Evolutionary conservation across 1,139 yeast genomes (phyloP).

Genomic region (Suhomyces terraborum): DNA sequence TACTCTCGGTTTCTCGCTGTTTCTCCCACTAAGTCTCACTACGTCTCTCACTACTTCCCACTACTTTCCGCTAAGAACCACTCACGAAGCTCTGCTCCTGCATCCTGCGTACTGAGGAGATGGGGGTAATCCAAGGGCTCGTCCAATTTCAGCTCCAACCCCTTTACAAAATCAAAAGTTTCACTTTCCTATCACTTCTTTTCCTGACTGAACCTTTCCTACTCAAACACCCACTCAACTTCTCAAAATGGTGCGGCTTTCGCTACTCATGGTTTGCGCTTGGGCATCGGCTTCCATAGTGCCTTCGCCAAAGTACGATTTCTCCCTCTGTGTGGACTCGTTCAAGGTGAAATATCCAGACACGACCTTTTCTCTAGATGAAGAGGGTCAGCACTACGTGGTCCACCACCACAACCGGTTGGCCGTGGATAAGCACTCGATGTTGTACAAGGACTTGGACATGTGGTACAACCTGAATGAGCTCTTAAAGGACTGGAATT

Average conservation of each 20-base stretch:
- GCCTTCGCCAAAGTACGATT: slow-evolving; percentile 5
- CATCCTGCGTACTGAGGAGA: too few species aligned
- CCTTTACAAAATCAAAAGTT: not conserved
- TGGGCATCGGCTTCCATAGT: not conserved
- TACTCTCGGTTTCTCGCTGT: too few species aligned
- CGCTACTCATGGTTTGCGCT: not conserved
- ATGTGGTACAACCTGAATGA: slow-evolving; percentile 11
- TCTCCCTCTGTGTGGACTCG: slow-evolving; percentile 5
- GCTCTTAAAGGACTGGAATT: slow-evolving; percentile 3
- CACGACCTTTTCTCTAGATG: slow-evolving; percentile 11
- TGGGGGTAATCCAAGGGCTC: too few species aligned
- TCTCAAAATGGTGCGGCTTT: not conserved
- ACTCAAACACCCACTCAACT: too few species aligned
- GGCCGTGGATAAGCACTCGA: slow-evolving; percentile 9
- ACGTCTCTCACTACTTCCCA: too few species aligned
- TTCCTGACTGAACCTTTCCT: not conserved
- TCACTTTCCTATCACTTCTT: not conserved
- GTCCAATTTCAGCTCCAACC: too few species aligned
- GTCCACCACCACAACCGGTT: slow-evolving; percentile 3
- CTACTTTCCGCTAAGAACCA: too few species aligned
- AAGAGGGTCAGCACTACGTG: slow-evolving; percentile 11
- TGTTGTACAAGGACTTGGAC: slow-evolving; percentile 11
- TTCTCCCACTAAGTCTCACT: too few species aligned
- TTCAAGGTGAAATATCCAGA: slow-evolving; percentile 10
- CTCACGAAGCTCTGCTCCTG: too few species aligned